Evolutionary conservation across 257 asterid species (phyloP).

Genomic region (Solanum chiquidenum): DNA sequence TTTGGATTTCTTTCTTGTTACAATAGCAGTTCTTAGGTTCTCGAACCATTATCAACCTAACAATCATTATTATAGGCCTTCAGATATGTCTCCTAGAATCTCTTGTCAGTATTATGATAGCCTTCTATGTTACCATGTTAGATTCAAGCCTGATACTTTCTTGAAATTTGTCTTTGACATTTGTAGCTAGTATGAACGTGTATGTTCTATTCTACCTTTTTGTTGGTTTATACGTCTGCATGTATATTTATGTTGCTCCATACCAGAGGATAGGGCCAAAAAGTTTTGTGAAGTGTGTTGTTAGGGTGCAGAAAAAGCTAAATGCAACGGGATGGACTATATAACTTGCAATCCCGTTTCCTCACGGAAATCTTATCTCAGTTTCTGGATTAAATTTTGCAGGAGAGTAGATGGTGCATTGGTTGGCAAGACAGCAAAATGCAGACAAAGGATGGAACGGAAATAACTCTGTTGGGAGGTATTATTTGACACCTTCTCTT

Average conservation of each 20-base stretch:
- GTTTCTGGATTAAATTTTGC: constrained; percentile 5
- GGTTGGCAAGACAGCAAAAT: constrained; percentile 64
- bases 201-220: neutral
- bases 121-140: neutral
- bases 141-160: neutral
- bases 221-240: neutral
- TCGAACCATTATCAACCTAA: neutral
- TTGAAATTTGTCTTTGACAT: neutral
- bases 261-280: neutral
- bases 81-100: neutral
- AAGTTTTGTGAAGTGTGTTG: neutral
- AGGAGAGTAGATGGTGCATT: constrained; percentile 64
- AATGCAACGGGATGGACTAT: neutral
- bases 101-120: neutral
- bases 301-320: neutral
- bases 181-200: neutral
- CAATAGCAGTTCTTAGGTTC: neutral
- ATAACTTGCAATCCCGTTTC: neutral
- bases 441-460: constrained; percentile 36
- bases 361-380: neutral
- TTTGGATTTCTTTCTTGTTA: neutral
- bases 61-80: neutral
- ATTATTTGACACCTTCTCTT: neutral
- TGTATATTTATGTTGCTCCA: neutral
- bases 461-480: constrained; percentile 69